Base-by-base conservation (phyloP, 768 basidiomycete species). In the Calocybe cyanea region DNA sequence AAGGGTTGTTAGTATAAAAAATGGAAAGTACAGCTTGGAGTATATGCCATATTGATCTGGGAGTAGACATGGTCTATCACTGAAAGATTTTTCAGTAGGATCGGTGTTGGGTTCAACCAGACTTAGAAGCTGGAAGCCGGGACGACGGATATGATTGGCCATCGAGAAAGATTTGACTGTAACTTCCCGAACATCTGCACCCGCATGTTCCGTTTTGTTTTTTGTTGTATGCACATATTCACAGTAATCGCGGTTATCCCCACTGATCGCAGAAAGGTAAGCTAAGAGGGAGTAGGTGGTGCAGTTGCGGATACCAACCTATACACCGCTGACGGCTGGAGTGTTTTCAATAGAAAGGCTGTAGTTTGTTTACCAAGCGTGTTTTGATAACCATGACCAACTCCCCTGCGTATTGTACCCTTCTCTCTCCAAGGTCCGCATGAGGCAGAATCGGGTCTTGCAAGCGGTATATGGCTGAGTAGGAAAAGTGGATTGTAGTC, bases 231-330 rank as follows among this genome's bases (percentile, higher is more conserved):
- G 87, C 18, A 64, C 66, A 56, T 85, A 75, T 53, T 91, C 88
- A 57, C 93, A 97, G 56, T 89, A 89, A 64, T 96, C 93, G 40
- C 90, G 87, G 62, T 95, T 89, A 64, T 97, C 92, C 5, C 84
- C 93, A 57, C 88, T 89, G 51, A 15, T 1, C 25, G 23, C 7
- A 34, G 18, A 8, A 43, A 3, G 18, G 24, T 38, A 28, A 37
- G 28, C 25, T 31, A 41, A 37, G 1, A 25, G 17, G 20, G 15
- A 11, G 1, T 37, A 10, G 7, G 39, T 34, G 23, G 37, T 19
- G 41, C 10, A 14, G 19, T 5, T 11, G 11, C 25, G 5, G 13
- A 18, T 19, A 54, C 73, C 54, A 39, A 85, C 87, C 85, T 91
- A 61, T 87, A 92, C 2, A 95, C 72, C 1, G 78, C 54, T 8